Base-by-base conservation (phyloP, 305 asterid species). In the Solanum hybrid region DNA sequence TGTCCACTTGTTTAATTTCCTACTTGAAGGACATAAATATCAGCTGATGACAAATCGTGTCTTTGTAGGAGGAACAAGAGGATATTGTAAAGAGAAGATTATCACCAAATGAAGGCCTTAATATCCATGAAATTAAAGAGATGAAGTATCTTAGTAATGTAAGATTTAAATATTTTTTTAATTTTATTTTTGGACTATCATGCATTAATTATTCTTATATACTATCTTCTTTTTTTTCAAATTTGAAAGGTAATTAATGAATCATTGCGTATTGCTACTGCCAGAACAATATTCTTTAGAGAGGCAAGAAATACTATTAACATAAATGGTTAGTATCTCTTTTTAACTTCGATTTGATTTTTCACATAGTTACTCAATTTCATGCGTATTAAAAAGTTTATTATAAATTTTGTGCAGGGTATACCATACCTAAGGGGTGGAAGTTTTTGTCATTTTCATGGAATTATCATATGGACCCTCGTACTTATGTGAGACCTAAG, bases 341-440 rank as follows among this genome's bases (percentile, higher is more conserved):
- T 51, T 40, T 16, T 51, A 16, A 5, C 1, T 16, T 56, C 4
- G 66, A 17, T 56, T 56, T 51, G 4, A 56, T 56, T 56, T 56
- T 1, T 56, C 24, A 1, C 0, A 56, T 56, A 17, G 2, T 17
- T 17, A 56, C 10, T 56, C 2, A 56, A 56, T 56, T 56, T 56
- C 10, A 16, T 5, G 10, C 10, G 2, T 2, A 17, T 51, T 51
- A 17, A 51, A 51, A 51, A 6, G n/a, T 16, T 51, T 51, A 51
- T 51, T 51, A 51, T 17, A 17, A 16, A 1, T 17, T 51, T 51
- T 51, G 31, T 51, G 75, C 92, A 95, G 99, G 98, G 4, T 96
- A 96, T 92, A 92, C 89, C 6, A 93, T 97, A 90, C 99, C 99
- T 0, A 91, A 93, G 72, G 99, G 99, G 36, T 97, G 99, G 99